Evolutionary conservation across 2,329 filamentous ascomycete genomes (phyloP).

Genomic region (Stromatinia cepivora): DNA sequence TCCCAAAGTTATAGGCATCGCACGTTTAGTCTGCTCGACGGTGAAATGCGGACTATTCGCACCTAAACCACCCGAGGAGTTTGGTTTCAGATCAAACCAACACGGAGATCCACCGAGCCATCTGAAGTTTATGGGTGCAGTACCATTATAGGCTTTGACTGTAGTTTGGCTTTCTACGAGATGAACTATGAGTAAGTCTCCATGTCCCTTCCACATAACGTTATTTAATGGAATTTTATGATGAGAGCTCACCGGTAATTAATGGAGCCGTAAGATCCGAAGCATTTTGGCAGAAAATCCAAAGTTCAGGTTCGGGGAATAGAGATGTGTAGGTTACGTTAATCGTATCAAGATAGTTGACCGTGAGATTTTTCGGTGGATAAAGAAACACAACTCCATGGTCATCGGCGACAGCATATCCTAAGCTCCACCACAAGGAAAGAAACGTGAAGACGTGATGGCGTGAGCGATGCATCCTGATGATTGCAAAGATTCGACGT

Average conservation of each 20-base stretch:
- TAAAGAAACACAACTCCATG: constrained; percentile 30
- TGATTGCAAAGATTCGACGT: neutral
- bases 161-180: neutral
- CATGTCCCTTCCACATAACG: neutral
- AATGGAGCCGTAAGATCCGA: constrained; percentile 17
- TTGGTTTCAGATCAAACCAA: constrained; percentile 31
- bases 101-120: constrained; percentile 27
- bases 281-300: constrained; percentile 27
- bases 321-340: constrained; percentile 32
- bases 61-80: constrained; percentile 24
- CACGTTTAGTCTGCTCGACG: constrained; percentile 5
- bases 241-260: constrained; percentile 13
- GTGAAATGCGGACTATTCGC: constrained; percentile 26
- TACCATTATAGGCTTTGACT: constrained; percentile 27
- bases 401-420: constrained; percentile 22
- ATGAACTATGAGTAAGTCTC: neutral
- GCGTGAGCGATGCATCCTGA: constrained; percentile 12
- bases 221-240: neutral
- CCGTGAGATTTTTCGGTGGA: constrained; percentile 26
- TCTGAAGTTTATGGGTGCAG: constrained; percentile 25
- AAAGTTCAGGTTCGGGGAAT: constrained; percentile 28
- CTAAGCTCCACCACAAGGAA: constrained; percentile 10
- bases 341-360: constrained; percentile 31
- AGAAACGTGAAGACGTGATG: neutral
- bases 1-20: constrained; percentile 1